Percentiles rank a stretch among this genome's conserved stretches.
Conservation (phyloP, 139 green algal genomes). For the Chlamydomonas incerta region DNA sequence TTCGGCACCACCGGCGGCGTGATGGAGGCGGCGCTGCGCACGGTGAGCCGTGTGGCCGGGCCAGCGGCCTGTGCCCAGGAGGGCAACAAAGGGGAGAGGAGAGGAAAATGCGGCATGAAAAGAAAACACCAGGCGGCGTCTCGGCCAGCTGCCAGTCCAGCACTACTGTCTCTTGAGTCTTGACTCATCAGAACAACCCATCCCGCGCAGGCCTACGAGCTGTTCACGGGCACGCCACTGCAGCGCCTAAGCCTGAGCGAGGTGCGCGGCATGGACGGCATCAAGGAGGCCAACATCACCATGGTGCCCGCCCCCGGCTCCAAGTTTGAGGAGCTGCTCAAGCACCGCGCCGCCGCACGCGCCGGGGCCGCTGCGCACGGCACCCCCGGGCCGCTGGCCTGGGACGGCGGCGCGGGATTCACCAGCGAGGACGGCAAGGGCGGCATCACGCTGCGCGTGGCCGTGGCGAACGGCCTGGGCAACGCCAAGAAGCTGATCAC, state of each 20-base stretch:
- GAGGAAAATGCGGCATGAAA: too few relatives aligned
- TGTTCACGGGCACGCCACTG: slow-evolving; percentile 55
- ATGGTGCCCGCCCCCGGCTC: slow-evolving; percentile 42
- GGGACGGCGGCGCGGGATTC: slow-evolving; percentile 2
- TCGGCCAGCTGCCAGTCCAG: too few relatives aligned
- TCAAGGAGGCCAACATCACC: slow-evolving; percentile 67
- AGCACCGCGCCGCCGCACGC: neutral
- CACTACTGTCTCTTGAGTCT: too few relatives aligned
- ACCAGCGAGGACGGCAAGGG: neutral
- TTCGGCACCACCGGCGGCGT: slow-evolving; percentile 84
- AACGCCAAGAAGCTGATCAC: slow-evolving; percentile 83
- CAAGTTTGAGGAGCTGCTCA: slow-evolving; percentile 20
- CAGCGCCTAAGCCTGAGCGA: slow-evolving; percentile 44
- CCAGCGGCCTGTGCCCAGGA: too few relatives aligned
- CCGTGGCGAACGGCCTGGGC: slow-evolving; percentile 76
- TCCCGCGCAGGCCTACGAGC: slow-evolving; percentile 51
- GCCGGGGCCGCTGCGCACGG: neutral
- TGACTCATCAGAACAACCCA: too few relatives aligned
- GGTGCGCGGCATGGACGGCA: slow-evolving; percentile 76
- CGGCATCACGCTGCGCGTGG: slow-evolving; percentile 51
- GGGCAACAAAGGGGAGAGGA: too few relatives aligned
- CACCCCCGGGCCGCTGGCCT: slow-evolving; percentile 29
- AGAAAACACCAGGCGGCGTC: too few relatives aligned
- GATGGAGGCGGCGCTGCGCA: slow-evolving; percentile 67
- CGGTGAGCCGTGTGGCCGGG: slow-evolving; percentile 18